Conservation (phyloP, 2,329 filamentous ascomycete genomes). For the Venturia carpophila region DNA sequence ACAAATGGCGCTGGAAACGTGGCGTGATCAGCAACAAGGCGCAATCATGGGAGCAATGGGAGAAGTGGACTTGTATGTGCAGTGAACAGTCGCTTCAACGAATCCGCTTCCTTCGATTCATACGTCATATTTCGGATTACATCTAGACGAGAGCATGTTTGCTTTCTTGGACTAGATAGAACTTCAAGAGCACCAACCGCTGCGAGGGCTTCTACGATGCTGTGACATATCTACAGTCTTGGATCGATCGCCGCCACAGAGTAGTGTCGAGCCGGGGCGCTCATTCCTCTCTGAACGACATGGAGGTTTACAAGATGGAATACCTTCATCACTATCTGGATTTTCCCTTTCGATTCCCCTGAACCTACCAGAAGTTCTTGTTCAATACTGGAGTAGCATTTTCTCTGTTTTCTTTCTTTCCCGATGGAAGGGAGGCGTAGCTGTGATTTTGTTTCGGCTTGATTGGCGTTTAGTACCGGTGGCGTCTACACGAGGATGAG, state of each 20-base stretch:
- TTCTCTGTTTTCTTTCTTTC: slow-evolving; percentile 1
- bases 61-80: slow-evolving; percentile 72
- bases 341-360: slow-evolving; percentile 4
- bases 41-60: slow-evolving; percentile 63
- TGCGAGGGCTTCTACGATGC: background rate
- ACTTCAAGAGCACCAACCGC: background rate
- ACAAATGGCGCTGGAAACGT: slow-evolving; percentile 89
- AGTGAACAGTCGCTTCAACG: slow-evolving; percentile 5
- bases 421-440: background rate
- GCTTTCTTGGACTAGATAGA: background rate
- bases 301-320: background rate
- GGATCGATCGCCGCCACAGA: slow-evolving; percentile 7
- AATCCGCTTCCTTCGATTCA: background rate
- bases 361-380: slow-evolving; percentile 9
- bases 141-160: slow-evolving; percentile 6
- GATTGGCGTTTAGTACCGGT: slow-evolving; percentile 9
- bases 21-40: slow-evolving; percentile 67
- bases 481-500: slow-evolving; percentile 2
- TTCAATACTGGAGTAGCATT: slow-evolving; percentile 1
- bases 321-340: background rate
- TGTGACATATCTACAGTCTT: slow-evolving; percentile 4
- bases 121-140: background rate
- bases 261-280: background rate
- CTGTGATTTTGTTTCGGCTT: background rate
- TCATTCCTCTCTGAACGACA: background rate